phyloP scores from a whole-genome alignment of 2,329 filamentous ascomycete species.

The Colletotrichum sp. region DNA sequence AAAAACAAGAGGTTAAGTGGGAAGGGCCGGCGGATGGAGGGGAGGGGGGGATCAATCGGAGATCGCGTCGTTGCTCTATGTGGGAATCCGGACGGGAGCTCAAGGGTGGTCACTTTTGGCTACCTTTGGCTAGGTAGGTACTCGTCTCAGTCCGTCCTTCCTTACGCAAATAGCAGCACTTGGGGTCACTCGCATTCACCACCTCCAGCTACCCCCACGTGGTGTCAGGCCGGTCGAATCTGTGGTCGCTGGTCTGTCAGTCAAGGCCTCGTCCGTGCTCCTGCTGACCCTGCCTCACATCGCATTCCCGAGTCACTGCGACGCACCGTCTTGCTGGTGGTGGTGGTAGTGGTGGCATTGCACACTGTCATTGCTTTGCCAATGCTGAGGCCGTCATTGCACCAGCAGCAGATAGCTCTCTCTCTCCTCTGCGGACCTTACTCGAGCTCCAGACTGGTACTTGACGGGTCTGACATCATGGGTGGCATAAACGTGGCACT shows the following conservation, averaged over 20 bases:
- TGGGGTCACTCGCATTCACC: not conserved
- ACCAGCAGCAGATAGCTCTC: not conserved
- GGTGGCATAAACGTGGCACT: not conserved
- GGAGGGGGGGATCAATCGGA: not conserved
- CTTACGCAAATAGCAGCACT: not conserved
- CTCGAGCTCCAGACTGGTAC: not conserved
- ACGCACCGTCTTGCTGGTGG: not conserved
- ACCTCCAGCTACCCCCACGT: constrained; percentile 9
- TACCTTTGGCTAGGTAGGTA: not conserved
- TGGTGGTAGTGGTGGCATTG: not conserved
- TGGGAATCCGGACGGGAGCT: not conserved
- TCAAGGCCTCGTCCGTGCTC: not conserved
- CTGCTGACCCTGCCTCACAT: not conserved
- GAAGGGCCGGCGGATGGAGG: not conserved
- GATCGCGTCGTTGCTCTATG: not conserved
- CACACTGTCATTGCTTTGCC: not conserved
- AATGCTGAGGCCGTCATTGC: not conserved
- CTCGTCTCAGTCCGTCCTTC: not conserved
- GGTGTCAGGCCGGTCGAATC: not conserved
- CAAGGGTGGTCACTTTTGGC: too few relatives aligned
- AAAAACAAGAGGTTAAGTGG: constrained; percentile 9
- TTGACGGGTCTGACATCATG: constrained; percentile 16
- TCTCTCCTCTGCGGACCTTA: not conserved
- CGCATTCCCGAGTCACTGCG: not conserved
- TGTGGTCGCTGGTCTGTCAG: not conserved